Percentiles rank a stretch among this genome's conserved stretches.
phyloP scores from a whole-genome alignment of 805 yeast genomes.

The Hagleromyces aurorensis region DNA sequence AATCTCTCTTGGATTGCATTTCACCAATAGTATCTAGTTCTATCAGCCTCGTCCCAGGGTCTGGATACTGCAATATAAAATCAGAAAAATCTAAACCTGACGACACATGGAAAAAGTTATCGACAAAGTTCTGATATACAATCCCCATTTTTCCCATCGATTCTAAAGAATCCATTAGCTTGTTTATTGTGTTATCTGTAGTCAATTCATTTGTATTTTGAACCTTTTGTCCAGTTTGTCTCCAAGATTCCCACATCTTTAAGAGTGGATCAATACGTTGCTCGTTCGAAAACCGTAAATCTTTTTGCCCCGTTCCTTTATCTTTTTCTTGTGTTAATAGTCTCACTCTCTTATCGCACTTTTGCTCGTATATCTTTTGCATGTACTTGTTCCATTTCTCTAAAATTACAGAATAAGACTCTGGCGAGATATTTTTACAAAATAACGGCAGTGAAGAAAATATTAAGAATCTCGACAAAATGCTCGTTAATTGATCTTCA shows the following conservation, averaged over 20 bases:
- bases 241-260: too few relatives aligned
- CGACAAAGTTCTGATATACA: slow-evolving; percentile 43
- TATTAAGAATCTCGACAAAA: slow-evolving; percentile 35
- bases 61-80: slow-evolving; percentile 31
- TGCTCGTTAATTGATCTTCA: slow-evolving; percentile 24
- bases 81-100: slow-evolving; percentile 36
- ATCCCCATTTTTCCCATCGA: slow-evolving; percentile 24
- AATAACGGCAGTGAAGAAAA: slow-evolving; percentile 46
- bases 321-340: slow-evolving; percentile 2
- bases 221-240: slow-evolving; percentile 3
- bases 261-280: slow-evolving; percentile 4
- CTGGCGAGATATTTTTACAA: slow-evolving; percentile 47
- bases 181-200: slow-evolving; percentile 4
- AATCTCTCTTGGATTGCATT: slow-evolving; percentile 39
- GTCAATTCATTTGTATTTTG: slow-evolving; percentile 5
- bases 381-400: slow-evolving; percentile 34
- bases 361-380: slow-evolving; percentile 30
- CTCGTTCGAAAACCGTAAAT: slow-evolving; percentile 5
- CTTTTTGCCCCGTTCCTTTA: neutral
- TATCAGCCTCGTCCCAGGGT: slow-evolving; percentile 17
- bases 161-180: slow-evolving; percentile 11
- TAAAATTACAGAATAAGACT: slow-evolving; percentile 39
- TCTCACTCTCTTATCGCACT: slow-evolving; percentile 14
- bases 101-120: slow-evolving; percentile 39
- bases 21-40: slow-evolving; percentile 31